Evolutionary conservation across 176 grass and related monocot genomes (phyloP), one percentile per base, ranked within the genome.

Genomic region (Oryza officinalis): DNA sequence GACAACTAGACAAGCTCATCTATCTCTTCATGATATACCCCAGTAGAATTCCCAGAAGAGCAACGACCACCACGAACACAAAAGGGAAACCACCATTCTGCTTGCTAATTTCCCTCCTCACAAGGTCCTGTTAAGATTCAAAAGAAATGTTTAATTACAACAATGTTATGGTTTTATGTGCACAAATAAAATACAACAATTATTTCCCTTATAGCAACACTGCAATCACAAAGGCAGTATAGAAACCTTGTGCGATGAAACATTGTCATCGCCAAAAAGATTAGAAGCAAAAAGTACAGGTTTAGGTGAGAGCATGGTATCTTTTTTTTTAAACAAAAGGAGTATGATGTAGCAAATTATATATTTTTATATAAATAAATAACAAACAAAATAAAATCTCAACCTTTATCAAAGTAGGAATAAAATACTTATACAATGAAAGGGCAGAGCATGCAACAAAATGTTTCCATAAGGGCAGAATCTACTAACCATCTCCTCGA

Each of bases 31-130:
- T 54, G 27, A 91, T 44, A 63, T 81, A 94, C 14, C 90, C 92
- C 52, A 97, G 74, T 37, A 97, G 59, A 86, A 97, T 85, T 80
- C 95, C 95, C 74, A 97, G 60, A 45, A 97, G 71, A 71, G 92
- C 92, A 82, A 92, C 54, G 35, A 79, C 87, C 10, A 83, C 80
- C 81, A 97, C 86, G 1, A 89, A 76, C 40, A 86, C 82, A 64
- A 94, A 77, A 3, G 92, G 81, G 84, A 94, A 97, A 52, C 92
- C 84, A 68, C 80, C 80, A 26, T 84, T 85, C 69, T 89, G 83
- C 77, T 88, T 94, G 88, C 78, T 92, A 50, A 86, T 75, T 85
- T 94, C 94, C 77, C 84, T 91, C 81, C 86, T 92, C 60, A 91
- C 26, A 80, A 88, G 79, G 44, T 91, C 95, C 95, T 97, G 81